Evolutionary conservation across 163 green algal species (phyloP), one percentile per base, ranked within the genome.

Genomic region (Scenedesmus sp.): DNA sequence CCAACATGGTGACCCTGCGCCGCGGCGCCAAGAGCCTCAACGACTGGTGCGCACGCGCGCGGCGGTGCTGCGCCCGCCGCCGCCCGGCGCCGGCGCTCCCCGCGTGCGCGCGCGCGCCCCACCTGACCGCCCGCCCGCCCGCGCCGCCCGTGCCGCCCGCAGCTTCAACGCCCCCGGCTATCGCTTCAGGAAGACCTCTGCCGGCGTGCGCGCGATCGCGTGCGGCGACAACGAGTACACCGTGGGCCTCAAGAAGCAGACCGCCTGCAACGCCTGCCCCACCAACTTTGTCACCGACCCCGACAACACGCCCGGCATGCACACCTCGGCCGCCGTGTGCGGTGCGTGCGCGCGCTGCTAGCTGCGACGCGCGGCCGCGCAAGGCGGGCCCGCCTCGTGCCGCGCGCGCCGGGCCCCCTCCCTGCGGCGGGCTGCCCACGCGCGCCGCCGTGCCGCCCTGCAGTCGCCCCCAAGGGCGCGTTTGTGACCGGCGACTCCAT

Each of bases 191-290:
- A 42, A 63, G 26, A 42, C 54, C 5, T 22, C 18, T 9, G 18
- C 20, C 17, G 18, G 3, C 10, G 53, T 62, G 9, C 10, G 13
- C n/a, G 22, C 53, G 10, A n/a, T 62, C 22, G 15, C 53, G 22
- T 63, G 54, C 54, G 54, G 54, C 33, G 54, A 63, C 54, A 34
- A 63, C 54, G 24, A 39, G 24, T 63, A 63, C 54, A 36, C 26
- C 4, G 7, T 63, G 20, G 54, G 54, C 54, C 26, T 63, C 7
- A 15, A 13, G 22, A 29, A 63, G 26, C 54, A 63, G 54, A 29
- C 54, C 5, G 33, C 54, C 54, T 63, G 54, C 54, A 63, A 63
- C 54, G 17, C 15, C 7, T 63, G 54, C 54, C 54, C 54, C 2
- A 24, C 54, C 24, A 26, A 26, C 24, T 63, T 63, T 63, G 54